Base-by-base conservation (phyloP, 1,284 basidiomycete species). In the Melampsora americana region DNA sequence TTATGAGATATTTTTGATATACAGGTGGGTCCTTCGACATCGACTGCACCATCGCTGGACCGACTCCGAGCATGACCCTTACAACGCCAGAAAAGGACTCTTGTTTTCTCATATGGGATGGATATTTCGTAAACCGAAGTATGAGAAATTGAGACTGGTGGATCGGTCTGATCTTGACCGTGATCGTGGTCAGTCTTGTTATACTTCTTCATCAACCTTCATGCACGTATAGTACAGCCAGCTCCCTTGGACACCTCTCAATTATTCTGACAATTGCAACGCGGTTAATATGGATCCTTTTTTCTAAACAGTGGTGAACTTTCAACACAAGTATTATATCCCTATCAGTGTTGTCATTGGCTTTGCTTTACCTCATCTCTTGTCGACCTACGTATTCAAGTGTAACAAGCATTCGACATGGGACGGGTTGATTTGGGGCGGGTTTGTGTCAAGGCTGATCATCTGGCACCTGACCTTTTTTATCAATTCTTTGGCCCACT, bases 51-150 rank as follows among this genome's bases (percentile, higher is more conserved):
- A 91, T 84, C 88, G 90, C 84, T 79, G 86, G 79, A 83, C 80
- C 35, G 66, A 75, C 16, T 68, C 71, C 16, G 72, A 77, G n/a
- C 59, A 42, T 66, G 60, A 65, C 68, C 50, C 72, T 7, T 92
- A 92, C 80, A 86, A 89, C 5, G 90, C 90, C 0, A 90, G 89
- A 0, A 85, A 86, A 56, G 90, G 91, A 0, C 82, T 92, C 0
- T 85, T 90, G 70, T 91, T 88, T 81, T 89, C 90, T 5, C 91
- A 92, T 79, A 87, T 91, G 84, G 91, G 91, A 11, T 92, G 91
- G 90, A 92, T 92, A 80, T 92, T 92, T 81, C 89, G 86, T 83
- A 90, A 91, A 80, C 88, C 89, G 0, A 86, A 82, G 7, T 92
- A 92, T 50, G 85, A 87, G 53, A 85, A 87, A 42, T 85, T 92